Base-by-base conservation (phyloP, 2,329 filamentous ascomycete genomes). In the Dactylonectria estremocensis region DNA sequence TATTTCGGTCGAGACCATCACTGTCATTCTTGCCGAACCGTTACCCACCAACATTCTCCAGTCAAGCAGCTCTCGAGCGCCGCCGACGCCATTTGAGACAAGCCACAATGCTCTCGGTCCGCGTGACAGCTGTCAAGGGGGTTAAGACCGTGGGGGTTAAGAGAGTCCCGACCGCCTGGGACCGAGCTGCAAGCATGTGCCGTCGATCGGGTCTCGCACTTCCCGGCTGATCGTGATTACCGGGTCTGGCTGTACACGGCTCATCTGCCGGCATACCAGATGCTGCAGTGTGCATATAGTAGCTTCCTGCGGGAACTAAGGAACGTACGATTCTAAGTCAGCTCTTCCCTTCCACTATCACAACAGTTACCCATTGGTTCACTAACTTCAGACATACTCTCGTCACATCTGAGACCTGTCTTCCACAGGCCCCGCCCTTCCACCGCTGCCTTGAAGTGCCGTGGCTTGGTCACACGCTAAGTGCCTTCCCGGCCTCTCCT, bases 291-390 rank as follows among this genome's bases (percentile, higher is more conserved):
- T 45, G 63, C 61, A 49, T 55, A 52, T 35, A 8, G 33, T 35
- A 22, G 37, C 60, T 40, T 43, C 60, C 53, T 13, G 28, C 53
- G 18, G 46, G 35, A 53, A 57, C 37, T 58, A 46, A 49, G 5
- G 33, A 45, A 48, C 43, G 35, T 53, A 52, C 35, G 64, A 57
- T 66, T 66, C 52, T 22, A 61, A 66, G 22, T 61, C 37, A 61
- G 22, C 18, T 13, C 28, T 64, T 59, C 62, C 49, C 52, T 57
- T 45, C 45, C 37, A 16, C 40, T 35, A n/a, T 28, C 50, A 18
- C 22, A 53, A 28, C 11, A 33, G 28, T 9, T 43, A 37, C 31
- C 45, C 33, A 20, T 13, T n/a, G 28, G 28, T 43, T 50, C 20
- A 6, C 35, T 33, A 55, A 18, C 40, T 55, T 40, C 59, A 28